A percentile compares a stretch with the other conserved stretches of the same genome.
Conservation (phyloP, 1,284 basidiomycete genomes). For the Hortiboletus rubellus region DNA sequence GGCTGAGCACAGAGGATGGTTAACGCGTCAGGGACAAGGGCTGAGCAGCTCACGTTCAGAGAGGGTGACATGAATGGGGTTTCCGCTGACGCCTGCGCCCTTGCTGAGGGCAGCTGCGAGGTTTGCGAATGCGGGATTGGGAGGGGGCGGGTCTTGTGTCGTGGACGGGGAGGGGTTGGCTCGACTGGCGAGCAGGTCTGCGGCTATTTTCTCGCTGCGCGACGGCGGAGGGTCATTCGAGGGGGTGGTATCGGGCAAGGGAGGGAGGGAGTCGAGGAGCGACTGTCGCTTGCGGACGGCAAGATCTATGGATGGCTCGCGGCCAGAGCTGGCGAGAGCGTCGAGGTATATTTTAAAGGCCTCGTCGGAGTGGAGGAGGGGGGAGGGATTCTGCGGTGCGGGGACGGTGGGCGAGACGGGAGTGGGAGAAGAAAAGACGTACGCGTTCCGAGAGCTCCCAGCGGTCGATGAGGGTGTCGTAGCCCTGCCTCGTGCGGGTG, state of each 20-base stretch:
- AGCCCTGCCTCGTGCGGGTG: constrained; percentile 63
- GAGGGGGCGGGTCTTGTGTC: constrained; percentile 18
- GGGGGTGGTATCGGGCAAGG: constrained; percentile 18
- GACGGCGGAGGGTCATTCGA: constrained; percentile 24
- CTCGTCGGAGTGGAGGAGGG: constrained; percentile 62
- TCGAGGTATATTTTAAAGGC: constrained; percentile 74
- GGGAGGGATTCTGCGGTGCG: constrained; percentile 60
- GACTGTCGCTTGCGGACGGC: constrained; percentile 69
- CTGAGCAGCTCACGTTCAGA: constrained; percentile 62
- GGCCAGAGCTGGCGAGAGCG: constrained; percentile 61
- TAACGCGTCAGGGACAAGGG: neutral
- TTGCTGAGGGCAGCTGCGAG: constrained; percentile 42
- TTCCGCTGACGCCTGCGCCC: constrained; percentile 46
- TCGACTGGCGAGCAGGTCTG: constrained; percentile 50
- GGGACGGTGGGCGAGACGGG: neutral
- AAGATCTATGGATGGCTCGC: constrained; percentile 56
- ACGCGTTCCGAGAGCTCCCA: constrained; percentile 85
- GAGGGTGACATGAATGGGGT: constrained; percentile 77
- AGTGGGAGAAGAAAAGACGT: constrained; percentile 34
- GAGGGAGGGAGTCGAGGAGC: constrained; percentile 47
- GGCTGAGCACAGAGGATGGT: constrained; percentile 40
- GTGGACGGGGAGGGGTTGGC: constrained; percentile 21
- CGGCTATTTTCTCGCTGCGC: constrained; percentile 55
- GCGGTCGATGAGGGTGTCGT: constrained; percentile 68
- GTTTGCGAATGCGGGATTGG: constrained; percentile 43